Evolutionary conservation across 768 basidiomycete genomes (phyloP), one percentile per base, ranked within the genome.

Genomic region (Lactarius trivialis): DNA sequence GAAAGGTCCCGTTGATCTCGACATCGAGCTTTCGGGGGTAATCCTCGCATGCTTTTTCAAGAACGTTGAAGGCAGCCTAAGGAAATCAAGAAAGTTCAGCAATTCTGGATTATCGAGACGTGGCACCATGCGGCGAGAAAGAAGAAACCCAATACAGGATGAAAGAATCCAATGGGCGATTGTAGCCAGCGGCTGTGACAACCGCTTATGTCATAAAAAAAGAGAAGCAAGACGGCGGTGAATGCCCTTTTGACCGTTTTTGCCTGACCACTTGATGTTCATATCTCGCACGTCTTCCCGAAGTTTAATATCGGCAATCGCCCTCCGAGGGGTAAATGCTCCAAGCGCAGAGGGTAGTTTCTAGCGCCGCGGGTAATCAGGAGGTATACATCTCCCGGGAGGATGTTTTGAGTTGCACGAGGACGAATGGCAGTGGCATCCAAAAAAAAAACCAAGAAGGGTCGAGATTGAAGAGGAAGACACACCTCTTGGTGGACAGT

Each of bases 11-110:
- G 69, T 86, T 86, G 70, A 98, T 91, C 65, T 95, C 90, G 65
- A 98, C 83, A 74, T 97, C 93, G 76, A 98, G 82, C 78, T 96
- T 94, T 66, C 91, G 84, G 19, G 97, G 95, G 66, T 92, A 95
- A 72, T 99, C 97, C 74, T 98, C 93, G 74, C 93, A 96, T 56
- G 96, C 89, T 73, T 97, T 97, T 74, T 92, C 89, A 37, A 98
- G 81, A 2, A 93, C 88, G 71, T 92, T 90, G 76, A 98, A 98
- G 14, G 93, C 91, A 52, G 91, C 91, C 96, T 89, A 66, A 24
- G 33, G 59, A 64, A 57, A 69, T 55, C 14, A 56, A 21, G 2
- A 36, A 17, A 33, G 57, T 28, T 60, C 60, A 56, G 59, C 30
- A 48, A 68, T 55, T 54, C 45, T 21, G 19, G 21, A 26, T n/a